Conservation (phyloP, 805 yeast species). For the Monosporozyma yasuniensis region DNA sequence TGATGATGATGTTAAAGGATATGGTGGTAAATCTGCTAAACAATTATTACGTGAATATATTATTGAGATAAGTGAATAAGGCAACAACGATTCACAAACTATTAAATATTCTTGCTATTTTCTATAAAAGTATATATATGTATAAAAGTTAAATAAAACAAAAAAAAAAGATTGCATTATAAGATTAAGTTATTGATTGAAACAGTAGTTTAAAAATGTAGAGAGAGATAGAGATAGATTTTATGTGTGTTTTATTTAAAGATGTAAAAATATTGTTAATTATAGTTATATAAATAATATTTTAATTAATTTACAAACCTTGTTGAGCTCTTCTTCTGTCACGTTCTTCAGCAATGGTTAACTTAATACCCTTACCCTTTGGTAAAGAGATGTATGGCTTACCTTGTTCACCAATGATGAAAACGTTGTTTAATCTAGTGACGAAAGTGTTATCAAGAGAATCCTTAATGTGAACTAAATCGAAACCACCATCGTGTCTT, state of each 20-base stretch:
- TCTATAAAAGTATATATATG: too few species aligned
- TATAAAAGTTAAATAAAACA: too few species aligned
- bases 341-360: slow-evolving; percentile 93
- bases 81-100: not conserved
- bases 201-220: too few species aligned
- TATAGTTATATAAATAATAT: not conserved
- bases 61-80: not conserved
- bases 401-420: slow-evolving; percentile 91
- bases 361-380: slow-evolving; percentile 98
- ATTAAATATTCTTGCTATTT: not conserved
- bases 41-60: slow-evolving; percentile 34
- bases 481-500: slow-evolving; percentile 97
- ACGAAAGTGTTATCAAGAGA: slow-evolving; percentile 90
- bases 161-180: not conserved
- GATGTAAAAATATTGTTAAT: not conserved
- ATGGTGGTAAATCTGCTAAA: slow-evolving; percentile 38
- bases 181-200: not conserved
- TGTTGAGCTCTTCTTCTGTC: slow-evolving; percentile 92
- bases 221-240: too few species aligned
- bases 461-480: slow-evolving; percentile 94
- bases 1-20: slow-evolving; percentile 31
- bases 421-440: slow-evolving; percentile 88
- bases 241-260: not conserved
- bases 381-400: slow-evolving; percentile 92
- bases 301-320: slow-evolving; percentile 37